Conservation (phyloP, 352 stramenopile genomes). For the Globisporangium cederbergense region DNA sequence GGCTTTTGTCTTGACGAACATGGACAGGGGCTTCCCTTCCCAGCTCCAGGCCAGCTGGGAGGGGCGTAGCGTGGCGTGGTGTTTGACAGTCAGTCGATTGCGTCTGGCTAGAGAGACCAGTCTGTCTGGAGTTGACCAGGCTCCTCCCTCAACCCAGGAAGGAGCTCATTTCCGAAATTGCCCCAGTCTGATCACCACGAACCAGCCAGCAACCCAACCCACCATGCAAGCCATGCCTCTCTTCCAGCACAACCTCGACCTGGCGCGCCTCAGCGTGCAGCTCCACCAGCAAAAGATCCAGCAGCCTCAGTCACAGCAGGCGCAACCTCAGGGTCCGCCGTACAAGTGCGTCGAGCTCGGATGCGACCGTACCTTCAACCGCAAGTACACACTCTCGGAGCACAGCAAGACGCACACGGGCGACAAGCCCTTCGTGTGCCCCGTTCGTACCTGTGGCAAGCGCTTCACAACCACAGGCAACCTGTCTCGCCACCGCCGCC, state of each 20-base stretch:
- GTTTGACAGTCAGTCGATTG: not conserved
- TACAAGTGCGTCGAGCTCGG: conserved; percentile 23
- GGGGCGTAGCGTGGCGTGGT: not conserved
- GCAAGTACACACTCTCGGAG: conserved; percentile 48
- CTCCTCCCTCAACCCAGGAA: not conserved
- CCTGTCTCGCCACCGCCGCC: conserved; percentile 42
- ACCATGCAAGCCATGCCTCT: not conserved
- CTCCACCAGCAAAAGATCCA: not conserved
- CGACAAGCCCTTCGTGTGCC: conserved; percentile 44
- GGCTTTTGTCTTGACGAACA: not conserved
- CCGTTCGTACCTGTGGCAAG: conserved; percentile 34
- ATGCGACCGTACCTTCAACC: conserved; percentile 28
- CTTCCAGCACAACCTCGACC: conserved; percentile 5
- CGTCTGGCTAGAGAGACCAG: not conserved
- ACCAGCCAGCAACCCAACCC: not conserved
- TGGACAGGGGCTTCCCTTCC: not conserved
- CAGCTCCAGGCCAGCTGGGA: not conserved
- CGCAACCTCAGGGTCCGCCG: not conserved
- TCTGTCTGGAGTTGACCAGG: not conserved
- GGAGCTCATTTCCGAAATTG: conserved; percentile 5
- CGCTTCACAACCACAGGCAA: conserved; percentile 53
- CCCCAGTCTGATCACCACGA: not conserved
- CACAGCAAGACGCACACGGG: conserved; percentile 57
- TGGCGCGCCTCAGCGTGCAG: conserved; percentile 1
- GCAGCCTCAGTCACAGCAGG: not conserved